Base-by-base conservation (phyloP, 2,329 filamentous ascomycete genomes). In the Magnaporthiopsis rhizophila region DNA sequence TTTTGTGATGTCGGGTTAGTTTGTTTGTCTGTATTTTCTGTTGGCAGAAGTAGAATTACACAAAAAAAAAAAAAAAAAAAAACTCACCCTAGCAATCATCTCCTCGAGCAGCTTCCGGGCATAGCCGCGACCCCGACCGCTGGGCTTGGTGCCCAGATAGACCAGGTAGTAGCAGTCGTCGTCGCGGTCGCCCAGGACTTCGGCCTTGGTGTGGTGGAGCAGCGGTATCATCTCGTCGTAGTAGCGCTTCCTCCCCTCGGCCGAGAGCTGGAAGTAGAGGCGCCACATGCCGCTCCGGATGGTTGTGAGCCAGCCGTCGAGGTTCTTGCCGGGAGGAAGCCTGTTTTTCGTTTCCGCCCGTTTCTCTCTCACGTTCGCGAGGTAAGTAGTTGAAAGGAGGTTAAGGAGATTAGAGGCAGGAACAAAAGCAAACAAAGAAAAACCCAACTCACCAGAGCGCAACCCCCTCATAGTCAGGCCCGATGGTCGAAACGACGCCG, bases 281-380 rank as follows among this genome's bases (percentile, higher is more conserved):
- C 88, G 83, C 90, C 90, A 93, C 79, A 92, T 84, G 66, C 91
- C 91, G 72, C 84, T 89, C 67, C 89, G 88, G 68, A 93, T 76
- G 67, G 86, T 82, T 63, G 89, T 91, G 78, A 84, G 82, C 79
- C 85, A 86, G 74, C 88, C 87, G 75, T 94, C 90, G 76, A 89
- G 86, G 74, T 89, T 84, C 72, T 86, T 81, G 64, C 88, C 89
- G 1, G 90, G 91, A 21, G 88, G 88, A 80, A 92, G 86, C 90
- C 89, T 91, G 68, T 67, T 50, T 59, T 36, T 36, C 6, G 28
- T 63, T 34, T 58, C 36, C 50, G n/a, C 56, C 62, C 58, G 13
- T 30, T 63, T 36, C 62, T 36, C 62, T 64, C 38, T 64, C 24
- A 36, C 9, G 34, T 15, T 12, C 58, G 18, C 36, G 36, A 28